Base-by-base conservation (phyloP, 2,329 filamentous ascomycete genomes). In the Apiospora sp. region DNA sequence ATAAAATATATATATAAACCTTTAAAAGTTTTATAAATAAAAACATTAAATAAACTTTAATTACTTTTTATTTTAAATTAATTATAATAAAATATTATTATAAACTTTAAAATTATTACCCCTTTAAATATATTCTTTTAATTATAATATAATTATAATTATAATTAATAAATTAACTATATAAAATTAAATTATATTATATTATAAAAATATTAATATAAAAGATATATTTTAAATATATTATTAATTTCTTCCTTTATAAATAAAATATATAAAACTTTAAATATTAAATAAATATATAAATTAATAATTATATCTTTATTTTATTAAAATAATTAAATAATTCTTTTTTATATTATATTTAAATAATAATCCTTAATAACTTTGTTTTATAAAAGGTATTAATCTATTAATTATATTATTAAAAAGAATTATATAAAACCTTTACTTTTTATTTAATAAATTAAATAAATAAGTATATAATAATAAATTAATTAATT, bases 191-290 rank as follows among this genome's bases (percentile, higher is more conserved):
- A 68, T 41, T 68, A 68, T n/a, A 24, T 6, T 24, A 19, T 68
- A 68, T 68, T 49, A 68, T 54, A 67, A 64, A 61, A 54, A 69
- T 37, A 58, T 67, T 44, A 54, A 61, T 61, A 54, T 27, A 73
- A 72, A 67, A 68, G 70, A 64, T 64, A 48, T 70, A 71, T 68
- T 71, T 27, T 24, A 70, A 67, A 49, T 74, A 44, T 71, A 61
- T 22, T 71, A 73, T 73, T n/a, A 49, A 49, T 70, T 67, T 51
- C 51, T 72, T 67, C 1, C 1, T 72, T 49, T 69, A 68, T 70
- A 68, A 72, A 37, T 27, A 67, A 58, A 43, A 73, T 58, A 69
- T 74, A 68, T 69, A 41, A 44, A 49, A 72, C 67, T 69, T 75
- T 68, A 68, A 22, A 68, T 41, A 68, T 43, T 71, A 41, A 54